These are phyloP conservation scores for Alternaria atra DNA, from an alignment of 2,329 filamentous ascomycete genomes.

Conservation along the genomic window DNA sequence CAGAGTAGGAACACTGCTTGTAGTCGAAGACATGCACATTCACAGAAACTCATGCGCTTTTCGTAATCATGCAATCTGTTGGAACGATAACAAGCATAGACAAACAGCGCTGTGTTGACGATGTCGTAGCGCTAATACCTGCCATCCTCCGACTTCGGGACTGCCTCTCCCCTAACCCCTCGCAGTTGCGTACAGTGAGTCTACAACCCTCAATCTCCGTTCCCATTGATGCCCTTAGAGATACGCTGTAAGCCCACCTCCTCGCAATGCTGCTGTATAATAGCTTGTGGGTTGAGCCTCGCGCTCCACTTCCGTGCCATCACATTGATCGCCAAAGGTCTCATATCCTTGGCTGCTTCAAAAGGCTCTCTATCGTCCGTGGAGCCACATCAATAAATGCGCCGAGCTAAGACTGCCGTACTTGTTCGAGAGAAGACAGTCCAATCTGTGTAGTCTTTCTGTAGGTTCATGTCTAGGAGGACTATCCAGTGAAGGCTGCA, in stretches of 20 bases:
- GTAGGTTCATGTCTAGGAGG: too few species aligned
- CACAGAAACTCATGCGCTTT: rapidly evolving
- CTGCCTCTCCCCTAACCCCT: too few species aligned
- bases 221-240: too few species aligned
- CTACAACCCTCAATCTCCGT: too few species aligned
- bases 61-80: rapidly evolving
- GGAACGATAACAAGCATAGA: not conserved
- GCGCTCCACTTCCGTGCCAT: not conserved
- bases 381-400: too few species aligned
- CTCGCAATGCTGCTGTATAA: not conserved
- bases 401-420: too few species aligned
- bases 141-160: not conserved
- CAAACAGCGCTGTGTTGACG: not conserved
- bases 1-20: not conserved
- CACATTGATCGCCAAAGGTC: not conserved
- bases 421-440: not conserved
- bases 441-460: not conserved
- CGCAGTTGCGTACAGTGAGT: not conserved
- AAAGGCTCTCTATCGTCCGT: too few species aligned
- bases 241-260: not conserved
- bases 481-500: too few species aligned
- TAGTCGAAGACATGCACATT: not conserved
- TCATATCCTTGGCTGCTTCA: not conserved
- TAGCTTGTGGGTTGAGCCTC: not conserved
- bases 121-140: not conserved